Evolutionary conservation across 192 early-diverging fungal genomes (phyloP), one percentile per base, ranked within the genome.

Genomic region (Spizellomyces sp.): DNA sequence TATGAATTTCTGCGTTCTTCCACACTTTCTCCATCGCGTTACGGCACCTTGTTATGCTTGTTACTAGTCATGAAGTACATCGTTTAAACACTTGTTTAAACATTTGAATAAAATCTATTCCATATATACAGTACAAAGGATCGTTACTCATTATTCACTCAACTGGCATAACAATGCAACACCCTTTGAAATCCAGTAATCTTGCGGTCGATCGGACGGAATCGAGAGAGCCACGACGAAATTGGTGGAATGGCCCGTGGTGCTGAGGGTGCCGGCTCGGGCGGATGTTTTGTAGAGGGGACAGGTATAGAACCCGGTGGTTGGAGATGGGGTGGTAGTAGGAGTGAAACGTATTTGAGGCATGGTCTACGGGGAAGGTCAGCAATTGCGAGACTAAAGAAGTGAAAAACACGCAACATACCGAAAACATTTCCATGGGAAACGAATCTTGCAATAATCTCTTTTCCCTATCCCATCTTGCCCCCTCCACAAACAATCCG

Each of bases 371-470:
- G 47, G 42, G 12, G 58, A 45, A 22, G 57, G 58, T 42, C 27
- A 63, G 14, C 43, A 15, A 17, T 64, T 10, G n/a, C 15, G 15
- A 6, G 14, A 36, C 62, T 5, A 44, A 47, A 7, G 6, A 17
- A 43, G 3, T 14, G 42, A 64, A 67, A 44, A 48, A 12, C 59
- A 54, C 27, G 46, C 58, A 17, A 74, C 75, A 27, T 76, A 88
- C 87, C 64, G 87, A 85, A 70, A 75, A 85, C 87, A 88, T 88
- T 67, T 88, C 87, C 87, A 88, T 88, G 7, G 87, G 81, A 66
- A 82, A 84, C 43, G 87, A 84, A 58, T 88, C 87, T 65, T 87
- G 85, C 6, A 88, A 43, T 15, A 80, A n/a, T 22, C 76, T 48
- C 48, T 79, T 80, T 45, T 85, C 79, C 42, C 74, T 45, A 76